These are phyloP conservation scores for Puccinia hordei DNA, from an alignment of 1,284 basidiomycete genomes.

Conservation along the genomic window DNA sequence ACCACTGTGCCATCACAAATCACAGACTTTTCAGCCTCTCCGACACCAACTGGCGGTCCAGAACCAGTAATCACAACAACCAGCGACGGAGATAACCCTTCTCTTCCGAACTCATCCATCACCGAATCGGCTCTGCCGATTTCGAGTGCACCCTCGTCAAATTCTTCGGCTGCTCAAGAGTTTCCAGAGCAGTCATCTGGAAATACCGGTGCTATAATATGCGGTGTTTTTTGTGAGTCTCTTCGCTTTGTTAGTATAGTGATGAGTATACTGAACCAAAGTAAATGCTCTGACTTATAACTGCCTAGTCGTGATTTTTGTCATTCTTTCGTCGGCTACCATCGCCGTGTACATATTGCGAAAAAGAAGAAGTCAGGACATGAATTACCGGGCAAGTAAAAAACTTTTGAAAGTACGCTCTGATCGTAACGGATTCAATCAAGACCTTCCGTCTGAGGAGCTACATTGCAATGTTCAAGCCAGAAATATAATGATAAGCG, in stretches of 20 bases:
- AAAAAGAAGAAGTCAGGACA: neutral
- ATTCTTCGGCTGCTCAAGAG: neutral
- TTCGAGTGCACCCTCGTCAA: neutral
- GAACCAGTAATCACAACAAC: neutral
- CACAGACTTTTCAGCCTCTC: neutral
- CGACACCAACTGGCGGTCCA: constrained; percentile 1
- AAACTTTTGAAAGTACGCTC: neutral
- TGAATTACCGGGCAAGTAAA: neutral
- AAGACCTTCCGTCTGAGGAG: neutral
- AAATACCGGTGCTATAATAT: neutral
- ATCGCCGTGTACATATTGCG: neutral
- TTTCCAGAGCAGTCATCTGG: too few relatives aligned
- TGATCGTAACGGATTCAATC: neutral
- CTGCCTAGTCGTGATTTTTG: neutral
- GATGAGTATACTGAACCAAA: neutral
- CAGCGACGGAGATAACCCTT: neutral
- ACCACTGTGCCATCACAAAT: neutral
- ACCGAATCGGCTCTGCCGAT: neutral
- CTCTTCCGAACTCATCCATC: neutral
- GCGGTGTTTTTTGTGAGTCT: neutral
- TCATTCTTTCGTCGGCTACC: constrained; percentile 5
- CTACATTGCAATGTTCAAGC: neutral
- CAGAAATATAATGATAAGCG: neutral
- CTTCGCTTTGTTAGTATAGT: neutral
- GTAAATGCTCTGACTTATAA: neutral